Evolutionary conservation across 2,329 filamentous ascomycete genomes (phyloP).

Genomic region (Blastomyces silverae): DNA sequence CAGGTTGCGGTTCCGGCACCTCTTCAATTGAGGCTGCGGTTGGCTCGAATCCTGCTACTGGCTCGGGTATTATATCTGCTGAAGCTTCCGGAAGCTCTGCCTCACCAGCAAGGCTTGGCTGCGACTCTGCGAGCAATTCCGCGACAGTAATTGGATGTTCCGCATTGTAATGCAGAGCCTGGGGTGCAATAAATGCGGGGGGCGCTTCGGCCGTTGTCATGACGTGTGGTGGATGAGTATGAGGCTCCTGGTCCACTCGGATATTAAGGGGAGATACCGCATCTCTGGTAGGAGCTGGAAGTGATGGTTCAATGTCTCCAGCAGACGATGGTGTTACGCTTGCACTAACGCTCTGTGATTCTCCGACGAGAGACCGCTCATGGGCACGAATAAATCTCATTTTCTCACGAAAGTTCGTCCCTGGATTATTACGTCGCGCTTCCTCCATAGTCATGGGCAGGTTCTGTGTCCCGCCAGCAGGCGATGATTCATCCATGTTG

Average conservation of each 20-base stretch:
- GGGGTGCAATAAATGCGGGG: constrained; percentile 26
- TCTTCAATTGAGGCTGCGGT: constrained; percentile 22
- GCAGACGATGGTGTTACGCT: constrained; percentile 40
- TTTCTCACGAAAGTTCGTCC: constrained; percentile 30
- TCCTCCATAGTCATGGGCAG: constrained; percentile 10
- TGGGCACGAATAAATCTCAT: constrained; percentile 29
- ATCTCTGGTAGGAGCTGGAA: constrained; percentile 27
- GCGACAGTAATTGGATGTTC: constrained; percentile 14
- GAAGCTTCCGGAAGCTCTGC: constrained; percentile 10
- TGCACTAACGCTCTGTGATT: constrained; percentile 24
- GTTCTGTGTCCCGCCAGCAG: constrained; percentile 10
- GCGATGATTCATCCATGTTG: constrained; percentile 10
- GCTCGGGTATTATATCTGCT: constrained; percentile 4
- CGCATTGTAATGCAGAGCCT: constrained; percentile 25
- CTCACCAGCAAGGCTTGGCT: constrained; percentile 5
- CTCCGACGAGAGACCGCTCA: constrained; percentile 24
- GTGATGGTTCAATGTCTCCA: constrained; percentile 36
- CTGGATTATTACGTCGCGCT: constrained; percentile 28
- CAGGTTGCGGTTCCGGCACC: constrained; percentile 22
- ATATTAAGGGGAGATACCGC: constrained; percentile 33
- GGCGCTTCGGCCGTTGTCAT: constrained; percentile 22
- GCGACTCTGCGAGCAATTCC: constrained; percentile 14
- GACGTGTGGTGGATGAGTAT: constrained; percentile 20
- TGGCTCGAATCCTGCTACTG: constrained; percentile 11
- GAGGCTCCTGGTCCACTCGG: constrained; percentile 30